These are phyloP conservation scores for Suillus alpinus DNA, from an alignment of 768 basidiomycete species.

Conservation along the genomic window DNA sequence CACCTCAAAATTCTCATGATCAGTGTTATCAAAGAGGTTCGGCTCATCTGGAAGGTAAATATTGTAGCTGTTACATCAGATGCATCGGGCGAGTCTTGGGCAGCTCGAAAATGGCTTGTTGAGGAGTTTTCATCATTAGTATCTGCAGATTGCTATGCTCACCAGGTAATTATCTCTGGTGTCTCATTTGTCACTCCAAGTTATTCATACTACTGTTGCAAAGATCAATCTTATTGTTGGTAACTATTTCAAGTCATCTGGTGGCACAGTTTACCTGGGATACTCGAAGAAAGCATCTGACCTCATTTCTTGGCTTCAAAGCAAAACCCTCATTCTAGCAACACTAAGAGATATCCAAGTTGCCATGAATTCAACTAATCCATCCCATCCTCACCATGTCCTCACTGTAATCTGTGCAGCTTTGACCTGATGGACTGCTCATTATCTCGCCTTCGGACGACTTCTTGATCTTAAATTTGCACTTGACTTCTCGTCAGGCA, in stretches of 20 bases:
- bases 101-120: constrained; percentile 3
- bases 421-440: constrained; percentile 35
- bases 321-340: constrained; percentile 31
- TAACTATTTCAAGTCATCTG: constrained; percentile 31
- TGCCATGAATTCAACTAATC: background rate
- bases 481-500: constrained; percentile 17
- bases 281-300: constrained; percentile 24
- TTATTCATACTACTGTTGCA: constrained; percentile 4
- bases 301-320: constrained; percentile 35
- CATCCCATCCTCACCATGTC: background rate
- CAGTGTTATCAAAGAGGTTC: constrained; percentile 1
- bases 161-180: background rate
- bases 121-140: constrained; percentile 5
- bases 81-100: constrained; percentile 3
- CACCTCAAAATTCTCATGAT: constrained; percentile 1
- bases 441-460: constrained; percentile 29
- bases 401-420: constrained; percentile 30
- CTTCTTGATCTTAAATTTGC: constrained; percentile 25
- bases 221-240: constrained; percentile 38
- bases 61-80: constrained; percentile 3
- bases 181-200: background rate
- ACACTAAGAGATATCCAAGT: constrained; percentile 22
- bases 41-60: background rate
- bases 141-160: constrained; percentile 4
- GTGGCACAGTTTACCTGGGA: constrained; percentile 9